Evolutionary conservation across 2,329 filamentous ascomycete species (phyloP).

Genomic region (Aureobasidium musti): DNA sequence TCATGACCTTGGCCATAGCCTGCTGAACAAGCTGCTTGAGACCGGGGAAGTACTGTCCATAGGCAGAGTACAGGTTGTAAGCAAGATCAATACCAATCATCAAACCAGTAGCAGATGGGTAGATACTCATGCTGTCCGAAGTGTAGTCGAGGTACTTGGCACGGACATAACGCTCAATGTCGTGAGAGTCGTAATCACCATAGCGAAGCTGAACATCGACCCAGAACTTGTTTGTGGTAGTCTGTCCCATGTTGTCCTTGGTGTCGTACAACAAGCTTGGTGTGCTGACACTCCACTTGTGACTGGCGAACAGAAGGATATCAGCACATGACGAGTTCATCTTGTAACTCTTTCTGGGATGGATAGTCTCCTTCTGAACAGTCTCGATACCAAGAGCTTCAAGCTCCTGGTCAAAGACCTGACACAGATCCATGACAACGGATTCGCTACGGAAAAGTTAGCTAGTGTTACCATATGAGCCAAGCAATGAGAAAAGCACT

Average conservation of each 20-base stretch:
- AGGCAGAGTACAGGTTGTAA: conserved; percentile 97
- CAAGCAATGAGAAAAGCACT: not conserved
- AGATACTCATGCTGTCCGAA: conserved; percentile 97
- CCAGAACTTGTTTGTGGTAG: conserved; percentile 99
- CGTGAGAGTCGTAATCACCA: conserved; percentile 97
- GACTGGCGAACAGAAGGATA: conserved; percentile 92
- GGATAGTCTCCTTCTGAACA: conserved; percentile 98
- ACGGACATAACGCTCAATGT: conserved; percentile 95
- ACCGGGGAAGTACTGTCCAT: conserved; percentile 98
- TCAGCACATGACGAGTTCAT: conserved; percentile 99
- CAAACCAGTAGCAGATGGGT: conserved; percentile 91
- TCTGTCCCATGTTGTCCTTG: conserved; percentile 91
- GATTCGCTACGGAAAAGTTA: conserved; percentile 60
- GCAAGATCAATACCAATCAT: conserved; percentile 98
- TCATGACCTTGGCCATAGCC: conserved; percentile 99
- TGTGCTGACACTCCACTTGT: conserved; percentile 97
- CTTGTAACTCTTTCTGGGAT: conserved; percentile 99
- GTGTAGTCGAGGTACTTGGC: conserved; percentile 99
- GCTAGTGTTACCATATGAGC: not conserved
- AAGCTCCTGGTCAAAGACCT: conserved; percentile 96
- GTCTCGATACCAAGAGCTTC: conserved; percentile 96
- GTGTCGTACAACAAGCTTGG: conserved; percentile 94
- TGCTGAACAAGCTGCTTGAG: conserved; percentile 94
- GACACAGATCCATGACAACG: conserved; percentile 97
- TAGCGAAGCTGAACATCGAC: conserved; percentile 95